Evolutionary conservation across 23 red algal species (phyloP).

Genomic region (Gracilaria gracilis): DNA sequence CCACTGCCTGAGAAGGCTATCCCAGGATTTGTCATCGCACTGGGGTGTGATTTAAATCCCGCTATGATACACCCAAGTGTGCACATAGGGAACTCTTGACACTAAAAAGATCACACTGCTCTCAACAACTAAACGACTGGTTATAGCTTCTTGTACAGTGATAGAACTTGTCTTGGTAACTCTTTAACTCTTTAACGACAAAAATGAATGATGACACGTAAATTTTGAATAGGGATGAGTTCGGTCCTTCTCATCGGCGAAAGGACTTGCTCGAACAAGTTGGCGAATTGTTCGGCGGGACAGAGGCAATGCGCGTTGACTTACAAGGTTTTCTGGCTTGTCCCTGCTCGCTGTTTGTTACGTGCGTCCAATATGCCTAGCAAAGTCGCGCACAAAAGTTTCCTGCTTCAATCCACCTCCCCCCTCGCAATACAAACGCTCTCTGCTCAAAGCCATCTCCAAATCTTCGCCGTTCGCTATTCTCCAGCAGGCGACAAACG

Average conservation of each 20-base stretch:
- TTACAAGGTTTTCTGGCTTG: constrained; percentile 11
- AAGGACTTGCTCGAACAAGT: not conserved
- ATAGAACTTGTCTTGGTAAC: too few relatives aligned
- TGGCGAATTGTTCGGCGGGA: not conserved
- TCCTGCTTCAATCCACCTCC: constrained; percentile 84
- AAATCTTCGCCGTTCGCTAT: constrained; percentile 74
- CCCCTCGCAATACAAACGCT: constrained; percentile 70
- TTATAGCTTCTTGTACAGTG: too few relatives aligned
- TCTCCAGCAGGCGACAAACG: constrained; percentile 86
- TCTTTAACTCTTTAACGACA: too few relatives aligned
- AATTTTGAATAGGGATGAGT: not conserved
- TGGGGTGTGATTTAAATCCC: too few relatives aligned
- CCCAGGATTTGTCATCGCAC: too few relatives aligned
- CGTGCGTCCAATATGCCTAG: not conserved
- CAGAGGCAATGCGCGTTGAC: not conserved
- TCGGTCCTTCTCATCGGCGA: not conserved
- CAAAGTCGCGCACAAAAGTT: constrained; percentile 79
- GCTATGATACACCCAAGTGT: too few relatives aligned
- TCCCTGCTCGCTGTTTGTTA: not conserved
- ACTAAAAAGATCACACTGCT: too few relatives aligned
- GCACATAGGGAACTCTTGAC: too few relatives aligned
- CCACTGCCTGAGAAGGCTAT: too few relatives aligned
- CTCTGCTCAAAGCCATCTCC: constrained; percentile 64
- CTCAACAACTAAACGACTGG: too few relatives aligned
- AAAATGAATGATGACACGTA: not conserved